A percentile compares a stretch with the other conserved stretches of the same genome.
Evolutionary conservation across 495 filamentous ascomycete genomes (phyloP).

Genomic region (Penicillium goetzii): DNA sequence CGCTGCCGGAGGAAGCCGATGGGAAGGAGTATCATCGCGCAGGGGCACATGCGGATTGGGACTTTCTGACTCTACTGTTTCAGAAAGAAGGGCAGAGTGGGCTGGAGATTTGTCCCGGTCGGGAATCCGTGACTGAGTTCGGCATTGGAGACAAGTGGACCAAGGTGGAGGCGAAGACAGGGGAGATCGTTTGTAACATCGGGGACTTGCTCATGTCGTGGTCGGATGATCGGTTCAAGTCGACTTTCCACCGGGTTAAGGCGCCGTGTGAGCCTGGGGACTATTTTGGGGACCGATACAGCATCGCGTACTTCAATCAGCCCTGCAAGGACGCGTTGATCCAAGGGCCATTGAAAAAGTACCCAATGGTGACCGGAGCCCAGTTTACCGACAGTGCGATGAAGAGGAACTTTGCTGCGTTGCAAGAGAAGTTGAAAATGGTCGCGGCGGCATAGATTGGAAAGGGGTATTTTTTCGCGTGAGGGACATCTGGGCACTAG

Average conservation of each 20-base stretch:
- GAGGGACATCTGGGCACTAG: slow-evolving; percentile 20
- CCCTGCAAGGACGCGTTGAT: slow-evolving; percentile 62
- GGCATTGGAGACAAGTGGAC: slow-evolving; percentile 64
- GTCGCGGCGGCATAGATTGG: slow-evolving; percentile 24
- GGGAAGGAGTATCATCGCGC: slow-evolving; percentile 59
- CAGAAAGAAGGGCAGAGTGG: slow-evolving; percentile 65
- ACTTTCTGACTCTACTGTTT: slow-evolving; percentile 67
- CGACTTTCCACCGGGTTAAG: slow-evolving; percentile 64
- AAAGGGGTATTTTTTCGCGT: slow-evolving; percentile 15
- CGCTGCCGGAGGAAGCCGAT: slow-evolving; percentile 45
- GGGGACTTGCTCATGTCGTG: slow-evolving; percentile 71
- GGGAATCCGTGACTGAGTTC: slow-evolving; percentile 63
- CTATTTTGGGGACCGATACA: slow-evolving; percentile 62
- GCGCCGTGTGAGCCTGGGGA: slow-evolving; percentile 57
- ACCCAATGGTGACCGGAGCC: slow-evolving; percentile 59
- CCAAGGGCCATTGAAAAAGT: slow-evolving; percentile 64
- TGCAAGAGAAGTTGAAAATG: slow-evolving; percentile 37
- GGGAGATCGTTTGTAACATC: slow-evolving; percentile 69
- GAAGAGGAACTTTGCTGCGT: slow-evolving; percentile 57
- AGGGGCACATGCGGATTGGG: slow-evolving; percentile 68
- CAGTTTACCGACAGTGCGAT: slow-evolving; percentile 62
- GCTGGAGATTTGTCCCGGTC: slow-evolving; percentile 67
- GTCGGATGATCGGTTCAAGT: slow-evolving; percentile 72
- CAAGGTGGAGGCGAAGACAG: slow-evolving; percentile 58
- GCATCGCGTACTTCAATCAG: slow-evolving; percentile 70